Base-by-base conservation (phyloP, 2,329 filamentous ascomycete genomes). In the Elsinoe batatas region DNA sequence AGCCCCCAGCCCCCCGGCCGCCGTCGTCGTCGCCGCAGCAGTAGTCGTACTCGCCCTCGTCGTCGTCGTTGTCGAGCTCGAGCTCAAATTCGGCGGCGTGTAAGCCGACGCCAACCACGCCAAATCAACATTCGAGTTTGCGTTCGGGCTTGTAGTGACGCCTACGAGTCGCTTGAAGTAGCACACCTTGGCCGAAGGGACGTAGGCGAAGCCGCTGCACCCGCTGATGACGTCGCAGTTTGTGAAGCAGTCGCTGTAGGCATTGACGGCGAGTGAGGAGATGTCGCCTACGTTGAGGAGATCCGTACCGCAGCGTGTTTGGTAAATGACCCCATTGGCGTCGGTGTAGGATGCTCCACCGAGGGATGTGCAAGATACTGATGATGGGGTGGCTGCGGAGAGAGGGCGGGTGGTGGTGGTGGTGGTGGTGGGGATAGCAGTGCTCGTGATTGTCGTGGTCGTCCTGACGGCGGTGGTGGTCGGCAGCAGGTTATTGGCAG, bases 131-230 rank as follows among this genome's bases (percentile, higher is more conserved):
- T 46, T 46, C 32, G 53, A 54, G 49, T 54, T 54, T 38, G 53
- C 40, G 13, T 58, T 54, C 3, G 57, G 57, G 3, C 46, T 56
- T 3, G 44, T 40, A 18, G 57, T 47, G 3, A 32, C 15, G 12
- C 57, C 57, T 11, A 40, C 22, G 30, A 58, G 36, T 5, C 53
- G 53, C 49, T 58, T 58, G 38, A 58, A 58, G 42, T 58, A 58
- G 30, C 57, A 58, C n/a, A 55, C 51, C 15, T 58, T 56, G 22
- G 46, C 57, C 5, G 40, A 3, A 3, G 40, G 20, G 2, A 58
- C 17, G n/a, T 56, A 58, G 8, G 57, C 57, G n/a, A 58, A 58
- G 13, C 57, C 57, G n/a, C 30, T 43, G 49, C 57, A 58, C 7
- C 42, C 42, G 18, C 7, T 15, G 17, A 54, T 40, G 17, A 37